A percentile compares a stretch with the other conserved stretches of the same genome.
Conservation (phyloP, 2,329 filamentous ascomycete species). For the Didymella pomorum region DNA sequence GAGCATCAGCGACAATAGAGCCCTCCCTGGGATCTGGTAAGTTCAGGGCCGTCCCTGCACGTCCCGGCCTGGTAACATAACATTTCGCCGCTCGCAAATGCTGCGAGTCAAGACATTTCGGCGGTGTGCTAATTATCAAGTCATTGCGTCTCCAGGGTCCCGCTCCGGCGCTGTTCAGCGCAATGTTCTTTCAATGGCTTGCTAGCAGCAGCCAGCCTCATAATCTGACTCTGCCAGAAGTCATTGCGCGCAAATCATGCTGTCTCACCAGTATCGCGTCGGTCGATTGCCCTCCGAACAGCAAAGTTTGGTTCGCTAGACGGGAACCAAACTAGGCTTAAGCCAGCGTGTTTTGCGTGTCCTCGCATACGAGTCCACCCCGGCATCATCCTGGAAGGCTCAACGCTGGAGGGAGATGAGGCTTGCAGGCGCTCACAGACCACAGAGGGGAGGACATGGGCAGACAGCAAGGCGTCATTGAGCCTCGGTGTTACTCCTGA, state of each 20-base stretch:
- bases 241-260: constrained; percentile 16
- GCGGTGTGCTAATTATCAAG: constrained; percentile 17
- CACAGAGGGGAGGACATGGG: constrained; percentile 12
- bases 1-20: constrained; percentile 9
- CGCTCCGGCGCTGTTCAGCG: constrained; percentile 16
- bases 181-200: constrained; percentile 9
- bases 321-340: constrained; percentile 22
- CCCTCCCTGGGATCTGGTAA: constrained; percentile 18
- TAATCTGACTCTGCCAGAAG: constrained; percentile 15
- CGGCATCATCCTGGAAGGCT: constrained; percentile 24
- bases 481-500: constrained; percentile 5
- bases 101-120: constrained; percentile 14
- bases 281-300: constrained; percentile 4
- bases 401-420: constrained; percentile 21
- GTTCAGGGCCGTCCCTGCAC: constrained; percentile 21
- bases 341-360: constrained; percentile 15
- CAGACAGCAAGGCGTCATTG: not conserved
- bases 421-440: constrained; percentile 15
- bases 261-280: constrained; percentile 13
- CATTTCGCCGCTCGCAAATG: constrained; percentile 4
- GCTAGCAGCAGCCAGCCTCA: constrained; percentile 16
- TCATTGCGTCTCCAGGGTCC: constrained; percentile 15
- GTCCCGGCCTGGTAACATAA: constrained; percentile 5
- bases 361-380: constrained; percentile 7
- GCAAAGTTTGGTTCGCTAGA: constrained; percentile 26